Evolutionary conservation across 495 filamentous ascomycete species (phyloP), one percentile per base, ranked within the genome.

Genomic region (Hypoxylon subgilvum): DNA sequence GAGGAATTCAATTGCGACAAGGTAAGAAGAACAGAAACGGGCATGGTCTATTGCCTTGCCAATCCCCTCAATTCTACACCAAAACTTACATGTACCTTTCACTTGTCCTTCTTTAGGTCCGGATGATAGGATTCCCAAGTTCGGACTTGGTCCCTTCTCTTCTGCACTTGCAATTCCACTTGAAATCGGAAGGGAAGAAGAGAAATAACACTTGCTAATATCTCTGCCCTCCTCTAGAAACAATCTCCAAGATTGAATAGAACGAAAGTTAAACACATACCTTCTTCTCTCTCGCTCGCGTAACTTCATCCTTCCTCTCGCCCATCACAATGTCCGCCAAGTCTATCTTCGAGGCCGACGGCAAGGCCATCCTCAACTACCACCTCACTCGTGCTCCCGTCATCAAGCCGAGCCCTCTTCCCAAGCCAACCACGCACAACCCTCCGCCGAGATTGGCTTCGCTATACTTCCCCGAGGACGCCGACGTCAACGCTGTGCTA

Each of bases 321-420:
- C 54, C 63, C 48, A 58, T 46, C 72, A 81, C 70, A 81, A 98
- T 99, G 94, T 95, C 94, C 74, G 95, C 94, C 76, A 99, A 99
- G 79, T 88, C 93, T 55, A 97, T 99, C 70, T 77, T 87, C 84
- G 94, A 99, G 80, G 94, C 95, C 82, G 94, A 99, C 80, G 94
- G 94, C 85, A 99, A 99, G 88, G 94, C 94, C 81, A 97, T 99
- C 82, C 82, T 99, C 83, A 97, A 96, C 88, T 99, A 96, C 83
- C 94, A 99, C 85, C 92, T 99, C 82, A 99, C 94, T 65, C 88
- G 94, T 69, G 92, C 94, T 54, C 88, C 93, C 52, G 88, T 96
- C 72, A 97, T 99, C 85, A 96, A 96, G 86, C 91, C 94, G 44
- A 91, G 91, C 69, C 90, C 95, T 75, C 90, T 99, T 18, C 92